Conservation (phyloP, 306 rosid species). For the Pyrus bretschneideri region DNA sequence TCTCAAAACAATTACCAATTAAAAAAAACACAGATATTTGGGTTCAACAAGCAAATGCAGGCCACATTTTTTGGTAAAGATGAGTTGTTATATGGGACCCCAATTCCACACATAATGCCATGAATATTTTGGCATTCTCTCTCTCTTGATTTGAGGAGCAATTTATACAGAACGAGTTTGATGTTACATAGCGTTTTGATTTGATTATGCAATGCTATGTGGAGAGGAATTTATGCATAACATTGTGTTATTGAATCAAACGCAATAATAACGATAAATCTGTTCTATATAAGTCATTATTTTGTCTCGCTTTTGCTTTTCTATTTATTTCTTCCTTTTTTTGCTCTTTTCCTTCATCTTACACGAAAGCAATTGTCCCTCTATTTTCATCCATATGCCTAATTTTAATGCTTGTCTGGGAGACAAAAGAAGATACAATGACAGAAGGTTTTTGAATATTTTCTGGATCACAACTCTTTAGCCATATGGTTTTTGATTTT, state of each 20-base stretch:
- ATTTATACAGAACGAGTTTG: too few relatives aligned
- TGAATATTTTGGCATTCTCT: slow-evolving; percentile 24
- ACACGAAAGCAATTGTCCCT: slow-evolving; percentile 38
- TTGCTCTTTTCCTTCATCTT: slow-evolving; percentile 23
- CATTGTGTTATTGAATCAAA: not conserved
- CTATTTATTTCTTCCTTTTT: slow-evolving; percentile 13
- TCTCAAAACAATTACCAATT: slow-evolving; percentile 5
- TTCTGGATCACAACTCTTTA: not conserved
- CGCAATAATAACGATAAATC: too few relatives aligned
- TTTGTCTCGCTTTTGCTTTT: not conserved
- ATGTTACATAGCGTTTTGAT: too few relatives aligned
- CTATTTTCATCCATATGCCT: slow-evolving; percentile 50
- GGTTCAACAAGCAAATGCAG: slow-evolving; percentile 23
- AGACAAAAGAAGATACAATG: slow-evolving; percentile 19
- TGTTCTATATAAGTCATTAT: too few relatives aligned
- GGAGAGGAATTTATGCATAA: too few relatives aligned
- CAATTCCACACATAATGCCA: slow-evolving; percentile 28
- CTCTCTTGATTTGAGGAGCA: slow-evolving; percentile 9
- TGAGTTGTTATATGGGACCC: slow-evolving; percentile 54
- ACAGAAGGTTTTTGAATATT: slow-evolving; percentile 5
- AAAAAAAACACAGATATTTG: slow-evolving; percentile 45
- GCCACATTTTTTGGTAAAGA: slow-evolving; percentile 41
- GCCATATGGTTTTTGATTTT: not conserved
- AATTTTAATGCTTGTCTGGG: slow-evolving; percentile 26
- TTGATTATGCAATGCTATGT: too few relatives aligned